Evolutionary conservation across 1,284 basidiomycete species (phyloP).

Genomic region (Cutaneotrichosporon arboriforme): DNA sequence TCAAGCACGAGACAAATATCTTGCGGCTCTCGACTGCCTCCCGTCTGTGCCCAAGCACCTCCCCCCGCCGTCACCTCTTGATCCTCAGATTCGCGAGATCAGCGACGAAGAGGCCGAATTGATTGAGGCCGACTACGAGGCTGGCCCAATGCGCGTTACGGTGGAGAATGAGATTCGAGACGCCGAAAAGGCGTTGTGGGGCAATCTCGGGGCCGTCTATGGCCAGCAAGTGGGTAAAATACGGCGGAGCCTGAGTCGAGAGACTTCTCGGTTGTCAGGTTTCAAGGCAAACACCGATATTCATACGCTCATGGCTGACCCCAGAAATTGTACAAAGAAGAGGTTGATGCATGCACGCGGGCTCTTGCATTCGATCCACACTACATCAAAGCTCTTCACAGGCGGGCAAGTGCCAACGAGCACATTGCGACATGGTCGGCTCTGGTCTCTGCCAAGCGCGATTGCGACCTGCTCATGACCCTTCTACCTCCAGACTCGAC

Average conservation of each 20-base stretch:
- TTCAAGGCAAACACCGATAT: neutral
- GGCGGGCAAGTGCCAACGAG: conserved; percentile 80
- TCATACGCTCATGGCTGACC: neutral
- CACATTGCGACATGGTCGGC: conserved; percentile 73
- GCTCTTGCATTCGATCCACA: conserved; percentile 76
- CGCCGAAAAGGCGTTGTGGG: conserved; percentile 35
- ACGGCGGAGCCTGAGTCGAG: too few species aligned
- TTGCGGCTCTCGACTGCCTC: conserved; percentile 29
- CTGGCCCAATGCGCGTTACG: conserved; percentile 17
- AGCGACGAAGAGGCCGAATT: conserved; percentile 38
- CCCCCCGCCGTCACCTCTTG: conserved; percentile 1
- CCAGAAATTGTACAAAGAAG: conserved; percentile 41
- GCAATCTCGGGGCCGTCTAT: conserved; percentile 42
- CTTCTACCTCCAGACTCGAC: conserved; percentile 11
- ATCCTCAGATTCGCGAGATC: conserved; percentile 19
- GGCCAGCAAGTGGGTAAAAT: conserved; percentile 48
- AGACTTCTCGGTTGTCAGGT: too few species aligned
- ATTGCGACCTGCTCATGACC: conserved; percentile 8
- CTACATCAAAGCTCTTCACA: conserved; percentile 82
- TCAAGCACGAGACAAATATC: conserved; percentile 31
- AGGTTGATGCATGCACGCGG: conserved; percentile 47
- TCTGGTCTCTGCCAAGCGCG: conserved; percentile 62
- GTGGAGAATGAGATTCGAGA: conserved; percentile 32
- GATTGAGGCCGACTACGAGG: conserved; percentile 23
- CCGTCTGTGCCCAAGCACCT: conserved; percentile 14